Evolutionary conservation across 2,329 filamentous ascomycete genomes (phyloP).

Genomic region (Cytospora piceicola): DNA sequence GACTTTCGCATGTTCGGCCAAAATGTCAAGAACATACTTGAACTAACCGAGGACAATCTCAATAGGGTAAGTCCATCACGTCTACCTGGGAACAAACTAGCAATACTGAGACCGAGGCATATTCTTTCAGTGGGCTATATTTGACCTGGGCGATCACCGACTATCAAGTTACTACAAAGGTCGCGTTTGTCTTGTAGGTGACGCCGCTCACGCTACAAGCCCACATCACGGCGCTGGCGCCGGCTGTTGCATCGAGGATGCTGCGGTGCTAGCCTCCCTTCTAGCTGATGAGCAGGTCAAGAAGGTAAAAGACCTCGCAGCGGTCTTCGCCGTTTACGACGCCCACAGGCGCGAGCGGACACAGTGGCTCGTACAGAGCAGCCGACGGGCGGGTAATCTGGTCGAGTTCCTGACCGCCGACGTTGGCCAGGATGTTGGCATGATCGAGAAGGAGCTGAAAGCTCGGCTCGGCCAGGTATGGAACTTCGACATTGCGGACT

Average conservation of each 20-base stretch:
- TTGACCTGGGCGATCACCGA: conserved; percentile 50
- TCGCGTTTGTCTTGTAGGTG: conserved; percentile 57
- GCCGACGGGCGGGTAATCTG: conserved; percentile 47
- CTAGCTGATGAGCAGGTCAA: conserved; percentile 47
- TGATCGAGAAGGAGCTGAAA: conserved; percentile 36
- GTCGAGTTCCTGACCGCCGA: conserved; percentile 51
- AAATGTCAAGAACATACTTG: conserved; percentile 39
- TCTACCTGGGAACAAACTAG: too few species aligned
- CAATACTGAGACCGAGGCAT: too few species aligned
- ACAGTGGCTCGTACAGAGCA: conserved; percentile 55
- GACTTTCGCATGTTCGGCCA: conserved; percentile 43
- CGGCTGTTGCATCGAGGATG: conserved; percentile 61
- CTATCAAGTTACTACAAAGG: conserved; percentile 47
- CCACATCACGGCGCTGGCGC: conserved; percentile 64
- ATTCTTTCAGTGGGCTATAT: conserved; percentile 48
- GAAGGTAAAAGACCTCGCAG: conserved; percentile 41
- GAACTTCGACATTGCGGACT: conserved; percentile 23
- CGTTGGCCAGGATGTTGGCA: conserved; percentile 42
- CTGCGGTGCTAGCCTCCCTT: conserved; percentile 48
- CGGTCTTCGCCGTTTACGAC: conserved; percentile 57
- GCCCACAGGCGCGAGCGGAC: conserved; percentile 51
- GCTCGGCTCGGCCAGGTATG: conserved; percentile 26
- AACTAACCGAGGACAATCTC: conserved; percentile 37
- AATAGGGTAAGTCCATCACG: conserved; percentile 36
- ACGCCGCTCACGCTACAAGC: conserved; percentile 66